Percentiles rank a stretch among this genome's conserved stretches.
Conservation (phyloP, 208 protist genomes). For the Leishmania martiniquensis region DNA sequence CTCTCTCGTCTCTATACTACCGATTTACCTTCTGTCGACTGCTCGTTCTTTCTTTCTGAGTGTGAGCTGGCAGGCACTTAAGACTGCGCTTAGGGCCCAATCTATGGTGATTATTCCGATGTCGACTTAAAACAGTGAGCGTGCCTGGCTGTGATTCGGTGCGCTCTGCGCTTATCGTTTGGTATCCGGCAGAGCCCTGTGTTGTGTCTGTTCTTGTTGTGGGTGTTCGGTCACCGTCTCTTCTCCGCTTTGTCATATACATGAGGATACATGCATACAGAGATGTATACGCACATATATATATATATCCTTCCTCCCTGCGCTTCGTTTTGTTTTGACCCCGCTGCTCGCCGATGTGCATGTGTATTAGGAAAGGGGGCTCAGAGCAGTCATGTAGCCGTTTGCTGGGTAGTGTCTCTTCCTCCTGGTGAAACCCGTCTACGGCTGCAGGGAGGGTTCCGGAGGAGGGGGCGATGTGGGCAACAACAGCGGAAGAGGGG, state of each 20-base stretch:
- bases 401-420: neutral
- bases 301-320: neutral
- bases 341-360: neutral
- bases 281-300: neutral
- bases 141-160: neutral
- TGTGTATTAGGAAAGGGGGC: neutral
- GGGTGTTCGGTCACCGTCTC: neutral
- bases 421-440: neutral
- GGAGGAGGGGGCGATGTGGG: neutral
- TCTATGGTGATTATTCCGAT: neutral
- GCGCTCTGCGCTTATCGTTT: neutral
- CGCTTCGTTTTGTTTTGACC: slow-evolving; percentile 1
- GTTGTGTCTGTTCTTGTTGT: neutral
- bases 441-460: neutral
- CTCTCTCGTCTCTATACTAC: neutral
- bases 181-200: neutral
- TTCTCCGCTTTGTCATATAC: neutral
- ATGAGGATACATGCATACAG: neutral
- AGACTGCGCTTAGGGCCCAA: neutral
- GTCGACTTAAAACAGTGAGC: neutral
- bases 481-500: neutral
- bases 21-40: neutral
- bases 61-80: neutral
- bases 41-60: neutral
- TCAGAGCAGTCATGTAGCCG: neutral